phyloP scores from a whole-genome alignment of 176 grass and related monocot species.

The Saccharum officinarum region DNA sequence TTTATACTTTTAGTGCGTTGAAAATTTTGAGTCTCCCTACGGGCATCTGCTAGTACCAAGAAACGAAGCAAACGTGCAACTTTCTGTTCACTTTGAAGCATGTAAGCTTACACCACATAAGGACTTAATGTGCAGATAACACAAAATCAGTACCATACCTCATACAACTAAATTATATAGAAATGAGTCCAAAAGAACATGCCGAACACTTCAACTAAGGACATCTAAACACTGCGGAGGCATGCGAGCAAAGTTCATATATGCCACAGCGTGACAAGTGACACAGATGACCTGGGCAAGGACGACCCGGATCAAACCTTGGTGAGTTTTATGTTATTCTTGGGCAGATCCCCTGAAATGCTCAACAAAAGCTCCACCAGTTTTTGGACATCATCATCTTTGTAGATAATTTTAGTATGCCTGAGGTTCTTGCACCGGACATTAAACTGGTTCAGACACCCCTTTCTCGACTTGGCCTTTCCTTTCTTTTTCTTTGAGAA shows the following conservation, averaged over 20 bases:
- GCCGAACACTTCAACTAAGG: not conserved
- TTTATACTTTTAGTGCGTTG: no score
- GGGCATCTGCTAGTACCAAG: no score
- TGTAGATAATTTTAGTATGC: not conserved
- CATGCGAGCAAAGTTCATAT: not conserved
- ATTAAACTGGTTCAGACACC: not conserved
- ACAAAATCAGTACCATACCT: not conserved
- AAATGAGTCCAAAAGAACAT: not conserved
- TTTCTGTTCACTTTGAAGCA: not conserved
- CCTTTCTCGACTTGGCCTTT: not conserved
- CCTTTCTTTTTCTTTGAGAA: no score
- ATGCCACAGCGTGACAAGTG: not conserved
- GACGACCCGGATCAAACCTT: not conserved
- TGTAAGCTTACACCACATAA: not conserved
- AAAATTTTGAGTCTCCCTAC: no score
- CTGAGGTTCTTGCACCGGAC: constrained; percentile 2
- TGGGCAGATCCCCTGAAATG: not conserved
- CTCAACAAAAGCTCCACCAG: not conserved
- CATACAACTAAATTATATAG: not conserved
- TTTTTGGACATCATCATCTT: not conserved
- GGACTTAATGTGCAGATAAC: not conserved
- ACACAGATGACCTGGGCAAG: not conserved
- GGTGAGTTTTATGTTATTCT: not conserved
- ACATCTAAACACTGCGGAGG: not conserved
- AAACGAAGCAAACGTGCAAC: not conserved